Percentiles rank a stretch among this genome's conserved stretches.
These are phyloP conservation scores for Kluyveromyces sp. DNA, from an alignment of 1,139 yeast genomes.

Conservation along the genomic window DNA sequence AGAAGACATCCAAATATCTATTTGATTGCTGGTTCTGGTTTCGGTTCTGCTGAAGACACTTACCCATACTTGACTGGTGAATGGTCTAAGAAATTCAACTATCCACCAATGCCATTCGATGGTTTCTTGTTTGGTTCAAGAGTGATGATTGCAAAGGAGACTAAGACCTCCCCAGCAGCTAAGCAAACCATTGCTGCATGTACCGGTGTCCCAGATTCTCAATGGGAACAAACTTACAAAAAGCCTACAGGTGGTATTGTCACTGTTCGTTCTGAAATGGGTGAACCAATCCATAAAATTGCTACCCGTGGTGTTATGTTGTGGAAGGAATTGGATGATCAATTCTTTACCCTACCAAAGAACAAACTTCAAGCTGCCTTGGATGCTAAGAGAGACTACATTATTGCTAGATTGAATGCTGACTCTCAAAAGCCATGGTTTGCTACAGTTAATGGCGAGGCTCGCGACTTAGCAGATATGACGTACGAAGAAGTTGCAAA, in stretches of 20 bases:
- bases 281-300: constrained; percentile 97
- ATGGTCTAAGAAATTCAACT: constrained; percentile 79
- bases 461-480: constrained; percentile 87
- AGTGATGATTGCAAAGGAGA: constrained; percentile 96
- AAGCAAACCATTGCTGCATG: constrained; percentile 87
- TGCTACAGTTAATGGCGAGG: constrained; percentile 57
- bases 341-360: constrained; percentile 86
- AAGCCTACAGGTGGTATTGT: constrained; percentile 95
- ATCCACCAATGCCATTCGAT: constrained; percentile 98
- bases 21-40: constrained; percentile 95
- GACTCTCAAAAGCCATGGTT: constrained; percentile 99
- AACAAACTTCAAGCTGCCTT: constrained; percentile 78
- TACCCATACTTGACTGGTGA: constrained; percentile 96
- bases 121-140: constrained; percentile 95
- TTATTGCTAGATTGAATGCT: constrained; percentile 75
- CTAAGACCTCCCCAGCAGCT: constrained; percentile 88
- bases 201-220: constrained; percentile 75
- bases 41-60: constrained; percentile 94
- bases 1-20: constrained; percentile 87
- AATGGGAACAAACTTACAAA: constrained; percentile 94
- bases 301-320: constrained; percentile 97
- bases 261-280: constrained; percentile 97
- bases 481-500: constrained; percentile 86
- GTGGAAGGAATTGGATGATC: constrained; percentile 96
- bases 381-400: constrained; percentile 75